phyloP scores from a whole-genome alignment of 2,329 filamentous ascomycete genomes.

The Pseudogymnoascus sp. region DNA sequence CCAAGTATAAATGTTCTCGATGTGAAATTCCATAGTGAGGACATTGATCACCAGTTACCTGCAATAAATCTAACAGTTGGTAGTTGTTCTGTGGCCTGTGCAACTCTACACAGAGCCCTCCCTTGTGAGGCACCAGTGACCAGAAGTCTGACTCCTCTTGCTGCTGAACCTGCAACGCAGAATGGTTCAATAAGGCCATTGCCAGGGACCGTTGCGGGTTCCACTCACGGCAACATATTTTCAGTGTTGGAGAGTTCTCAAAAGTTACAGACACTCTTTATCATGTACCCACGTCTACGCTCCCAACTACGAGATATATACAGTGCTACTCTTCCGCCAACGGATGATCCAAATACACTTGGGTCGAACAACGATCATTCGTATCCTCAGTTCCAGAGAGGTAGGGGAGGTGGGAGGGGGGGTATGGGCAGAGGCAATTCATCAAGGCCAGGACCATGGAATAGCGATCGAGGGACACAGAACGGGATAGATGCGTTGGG shows the following conservation, averaged over 20 bases:
- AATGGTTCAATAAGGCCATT: constrained; percentile 5
- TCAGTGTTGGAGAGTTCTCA: constrained; percentile 43
- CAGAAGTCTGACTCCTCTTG: constrained; percentile 9
- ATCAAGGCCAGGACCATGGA: constrained; percentile 37
- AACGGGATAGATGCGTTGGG: constrained; percentile 49
- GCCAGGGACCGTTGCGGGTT: constrained; percentile 22
- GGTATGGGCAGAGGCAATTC: neutral
- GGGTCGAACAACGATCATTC: constrained; percentile 12
- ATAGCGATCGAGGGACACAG: constrained; percentile 48
- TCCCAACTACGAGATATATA: constrained; percentile 42
- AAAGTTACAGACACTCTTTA: constrained; percentile 44
- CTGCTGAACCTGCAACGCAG: constrained; percentile 3
- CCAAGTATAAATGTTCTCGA: constrained; percentile 57
- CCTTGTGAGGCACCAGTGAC: constrained; percentile 18
- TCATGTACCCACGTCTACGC: constrained; percentile 44
- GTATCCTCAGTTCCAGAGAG: neutral
- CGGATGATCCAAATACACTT: constrained; percentile 3
- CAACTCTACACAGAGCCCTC: constrained; percentile 40
- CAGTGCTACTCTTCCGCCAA: constrained; percentile 42
- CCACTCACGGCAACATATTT: constrained; percentile 38
- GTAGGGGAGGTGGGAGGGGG: constrained; percentile 6
- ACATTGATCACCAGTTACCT: neutral
- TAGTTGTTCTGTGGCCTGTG: constrained; percentile 55
- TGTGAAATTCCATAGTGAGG: constrained; percentile 53
- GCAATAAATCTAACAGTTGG: constrained; percentile 10